phyloP scores from a whole-genome alignment of 345 rosid species.

The Hibiscus trionum region DNA sequence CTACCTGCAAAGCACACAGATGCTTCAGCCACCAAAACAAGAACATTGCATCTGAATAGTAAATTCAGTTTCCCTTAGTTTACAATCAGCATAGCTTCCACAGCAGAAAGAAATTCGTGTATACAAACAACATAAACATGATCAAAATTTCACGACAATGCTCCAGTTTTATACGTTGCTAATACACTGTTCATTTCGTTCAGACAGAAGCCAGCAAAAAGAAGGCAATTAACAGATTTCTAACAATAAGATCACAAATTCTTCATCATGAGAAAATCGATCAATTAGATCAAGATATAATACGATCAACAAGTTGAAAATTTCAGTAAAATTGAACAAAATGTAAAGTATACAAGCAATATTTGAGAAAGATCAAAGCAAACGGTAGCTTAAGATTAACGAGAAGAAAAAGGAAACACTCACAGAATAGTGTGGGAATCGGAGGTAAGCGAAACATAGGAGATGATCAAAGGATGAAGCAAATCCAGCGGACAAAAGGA shows the following conservation, averaged over 20 bases:
- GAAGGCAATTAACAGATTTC: background rate
- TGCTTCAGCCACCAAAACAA: slow-evolving; percentile 9
- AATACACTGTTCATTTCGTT: background rate
- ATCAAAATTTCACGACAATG: background rate
- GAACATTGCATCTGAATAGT: background rate
- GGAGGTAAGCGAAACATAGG: background rate
- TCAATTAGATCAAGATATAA: background rate
- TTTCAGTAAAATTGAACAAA: background rate
- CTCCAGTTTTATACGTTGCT: background rate
- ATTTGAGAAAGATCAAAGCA: background rate
- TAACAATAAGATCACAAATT: background rate
- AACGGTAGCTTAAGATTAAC: background rate
- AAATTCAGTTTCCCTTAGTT: background rate
- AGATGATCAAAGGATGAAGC: background rate
- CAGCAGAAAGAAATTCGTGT: background rate
- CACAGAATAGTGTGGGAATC: background rate
- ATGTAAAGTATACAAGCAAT: background rate
- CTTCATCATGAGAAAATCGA: background rate
- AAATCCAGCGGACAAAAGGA: background rate
- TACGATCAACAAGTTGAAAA: background rate
- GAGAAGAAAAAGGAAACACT: background rate
- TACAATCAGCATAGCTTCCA: slow-evolving; percentile 1
- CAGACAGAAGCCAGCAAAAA: background rate
- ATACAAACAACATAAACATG: background rate
- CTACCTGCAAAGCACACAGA: slow-evolving; percentile 19